These are phyloP conservation scores for Inga laurina DNA, from an alignment of 306 rosid genomes.

Conservation along the genomic window DNA sequence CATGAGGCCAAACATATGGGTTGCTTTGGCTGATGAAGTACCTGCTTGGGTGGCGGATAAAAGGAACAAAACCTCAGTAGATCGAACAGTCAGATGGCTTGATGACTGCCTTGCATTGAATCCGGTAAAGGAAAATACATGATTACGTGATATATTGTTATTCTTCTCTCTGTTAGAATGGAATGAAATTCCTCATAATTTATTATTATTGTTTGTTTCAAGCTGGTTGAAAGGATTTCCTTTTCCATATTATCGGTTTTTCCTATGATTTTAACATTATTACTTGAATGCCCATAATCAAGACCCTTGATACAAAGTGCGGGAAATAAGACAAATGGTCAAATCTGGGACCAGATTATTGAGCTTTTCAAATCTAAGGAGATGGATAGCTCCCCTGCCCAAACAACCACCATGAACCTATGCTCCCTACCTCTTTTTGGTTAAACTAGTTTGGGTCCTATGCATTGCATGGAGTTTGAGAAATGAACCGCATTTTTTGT, in stretches of 20 bases:
- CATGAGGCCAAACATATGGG: conserved; percentile 85
- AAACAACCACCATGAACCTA: neutral
- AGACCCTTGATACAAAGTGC: neutral
- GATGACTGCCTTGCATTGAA: conserved; percentile 77
- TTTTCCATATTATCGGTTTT: neutral
- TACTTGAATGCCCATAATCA: neutral
- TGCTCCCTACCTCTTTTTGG: neutral
- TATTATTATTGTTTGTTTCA: neutral
- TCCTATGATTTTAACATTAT: neutral
- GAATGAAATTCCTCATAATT: neutral
- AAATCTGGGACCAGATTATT: neutral
- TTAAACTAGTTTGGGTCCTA: neutral
- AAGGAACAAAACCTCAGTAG: conserved; percentile 84
- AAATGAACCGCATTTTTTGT: neutral
- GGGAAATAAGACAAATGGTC: neutral
- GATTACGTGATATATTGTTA: conserved; percentile 11
- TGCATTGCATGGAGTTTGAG: neutral
- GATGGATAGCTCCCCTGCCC: neutral
- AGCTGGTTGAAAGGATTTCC: neutral
- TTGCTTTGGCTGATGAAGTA: conserved; percentile 88
- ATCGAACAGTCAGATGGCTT: conserved; percentile 91
- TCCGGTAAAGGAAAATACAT: conserved; percentile 47
- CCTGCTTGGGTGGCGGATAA: conserved; percentile 85
- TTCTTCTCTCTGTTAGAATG: conserved; percentile 11
- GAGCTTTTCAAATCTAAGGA: neutral